Base-by-base conservation (phyloP, 2,329 filamentous ascomycete genomes). In the Colletotrichum karsti region DNA sequence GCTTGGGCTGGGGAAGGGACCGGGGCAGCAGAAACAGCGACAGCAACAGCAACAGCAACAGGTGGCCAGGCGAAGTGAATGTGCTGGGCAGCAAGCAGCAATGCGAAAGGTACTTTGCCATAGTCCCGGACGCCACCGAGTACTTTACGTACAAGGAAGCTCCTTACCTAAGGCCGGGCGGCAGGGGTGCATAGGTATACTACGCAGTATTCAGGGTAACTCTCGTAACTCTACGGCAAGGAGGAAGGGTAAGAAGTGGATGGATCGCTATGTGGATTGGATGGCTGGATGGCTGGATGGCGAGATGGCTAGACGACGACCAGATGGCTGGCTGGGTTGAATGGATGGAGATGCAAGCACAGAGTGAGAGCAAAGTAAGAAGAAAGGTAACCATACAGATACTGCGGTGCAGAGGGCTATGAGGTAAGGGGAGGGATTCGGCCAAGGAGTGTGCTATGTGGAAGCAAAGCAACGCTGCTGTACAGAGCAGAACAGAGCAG, bases 101-200 rank as follows among this genome's bases (percentile, higher is more conserved):
- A 63, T 67, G 44, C 50, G 53, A 67, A 46, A 42, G 44, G 59
- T 67, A 57, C 59, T 58, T 58, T 64, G 64, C 64, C 53, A 67
- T 64, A 37, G 37, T 44, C 59, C 28, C 35, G 53, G 22, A 37
- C 64, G 60, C 59, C 59, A 58, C 44, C 37, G 18, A 37, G n/a
- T 64, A 57, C 64, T 64, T 64, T 41, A 30, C 18, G 42, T 63
- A 57, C 64, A 46, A 46, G 64, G 64, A 8, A 22, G 22, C 18
- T 46, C 64, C 59, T 42, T 64, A 64, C 63, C 18, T 39, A 39
- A 13, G 26, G 24, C 41, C 41, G 26, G 18, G 37, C 55, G 39
- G 30, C 55, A 48, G 42, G 41, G 55, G 44, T 10, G 18, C 41
- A 35, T 57, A 65, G 55, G 56, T 54, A 61, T 37, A 55, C 7